A percentile compares a stretch with the other conserved stretches of the same genome.
These are phyloP conservation scores for Epichloe glyceriae DNA, from an alignment of 2,329 filamentous ascomycete species.

Conservation along the genomic window DNA sequence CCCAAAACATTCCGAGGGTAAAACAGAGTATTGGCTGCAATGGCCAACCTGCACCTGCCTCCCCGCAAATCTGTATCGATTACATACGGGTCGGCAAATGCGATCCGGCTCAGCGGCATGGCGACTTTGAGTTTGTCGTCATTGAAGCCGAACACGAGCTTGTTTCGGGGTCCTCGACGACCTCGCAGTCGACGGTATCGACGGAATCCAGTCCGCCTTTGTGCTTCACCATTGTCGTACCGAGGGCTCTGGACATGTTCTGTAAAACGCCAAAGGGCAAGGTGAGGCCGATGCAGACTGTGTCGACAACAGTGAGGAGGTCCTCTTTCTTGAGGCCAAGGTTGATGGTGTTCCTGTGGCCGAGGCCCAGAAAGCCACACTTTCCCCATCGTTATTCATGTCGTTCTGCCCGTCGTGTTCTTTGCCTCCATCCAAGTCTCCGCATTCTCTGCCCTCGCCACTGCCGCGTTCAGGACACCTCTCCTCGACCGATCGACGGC, in stretches of 20 bases:
- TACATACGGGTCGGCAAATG: background rate
- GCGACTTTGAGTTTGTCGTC: background rate
- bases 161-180: background rate
- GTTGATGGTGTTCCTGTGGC: background rate
- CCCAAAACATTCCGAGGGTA: background rate
- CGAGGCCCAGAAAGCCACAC: background rate
- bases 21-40: rapidly evolving
- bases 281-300: background rate
- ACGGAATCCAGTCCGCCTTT: background rate
- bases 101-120: background rate
- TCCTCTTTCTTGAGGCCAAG: background rate
- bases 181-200: background rate
- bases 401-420: no score
- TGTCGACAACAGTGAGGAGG: background rate
- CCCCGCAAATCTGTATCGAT: rapidly evolving
- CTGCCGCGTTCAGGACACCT: background rate
- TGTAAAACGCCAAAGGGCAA: background rate
- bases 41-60: background rate
- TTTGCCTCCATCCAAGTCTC: background rate
- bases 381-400: no score
- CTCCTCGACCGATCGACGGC: background rate
- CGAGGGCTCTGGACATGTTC: background rate
- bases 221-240: background rate
- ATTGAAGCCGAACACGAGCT: background rate
- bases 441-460: background rate